Evolutionary conservation across 2,329 filamentous ascomycete genomes (phyloP), one percentile per base, ranked within the genome.

Genomic region (Plectosphaerella plurivora): DNA sequence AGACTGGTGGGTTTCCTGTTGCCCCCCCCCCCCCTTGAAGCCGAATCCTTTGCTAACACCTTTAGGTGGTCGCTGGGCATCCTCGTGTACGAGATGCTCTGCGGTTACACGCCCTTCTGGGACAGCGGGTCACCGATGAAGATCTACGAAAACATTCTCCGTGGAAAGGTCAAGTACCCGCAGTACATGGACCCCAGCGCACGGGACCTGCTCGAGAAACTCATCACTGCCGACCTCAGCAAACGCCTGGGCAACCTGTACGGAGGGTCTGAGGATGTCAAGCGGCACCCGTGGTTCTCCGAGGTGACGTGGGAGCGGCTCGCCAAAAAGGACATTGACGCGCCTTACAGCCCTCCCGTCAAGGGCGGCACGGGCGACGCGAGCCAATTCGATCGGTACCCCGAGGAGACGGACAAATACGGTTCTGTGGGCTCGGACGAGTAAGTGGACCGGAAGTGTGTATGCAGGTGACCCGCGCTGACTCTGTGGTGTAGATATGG

Each of bases 141-240:
- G 74, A 99, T 99, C 65, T 99, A 99, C 74, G 94, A 99, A 76
- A 99, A 99, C 69, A 99, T 99, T 64, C 82, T 99, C 58, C 92
- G 91, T 65, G 94, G 93, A 55, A 87, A 89, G 63, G 89, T 99
- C 71, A 97, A 97, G 74, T 99, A 97, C 68, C 94, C 94, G 51
- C 87, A 89, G 6, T 99, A 97, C 69, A 89, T 99, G 63, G 91
- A 97, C 67, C 86, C 88, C 1, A 94, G 97, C 66, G 94, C 94
- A 0, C 91, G 96, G 67, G 89, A 97, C 68, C 79, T 99, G 53
- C 83, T 99, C 36, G 88, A 94, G 65, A 88, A 91, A 62, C 80
- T 99, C 61, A 97, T 99, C 71, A 99, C 94, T 24, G 83, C 89
- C 36, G 94, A 99, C 67, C 76, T 99, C 60, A 97, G 94, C 51